Percentiles rank a stretch among this genome's conserved stretches.
phyloP scores from a whole-genome alignment of 2,329 filamentous ascomycete genomes.

The Hypomyces perniciosus region DNA sequence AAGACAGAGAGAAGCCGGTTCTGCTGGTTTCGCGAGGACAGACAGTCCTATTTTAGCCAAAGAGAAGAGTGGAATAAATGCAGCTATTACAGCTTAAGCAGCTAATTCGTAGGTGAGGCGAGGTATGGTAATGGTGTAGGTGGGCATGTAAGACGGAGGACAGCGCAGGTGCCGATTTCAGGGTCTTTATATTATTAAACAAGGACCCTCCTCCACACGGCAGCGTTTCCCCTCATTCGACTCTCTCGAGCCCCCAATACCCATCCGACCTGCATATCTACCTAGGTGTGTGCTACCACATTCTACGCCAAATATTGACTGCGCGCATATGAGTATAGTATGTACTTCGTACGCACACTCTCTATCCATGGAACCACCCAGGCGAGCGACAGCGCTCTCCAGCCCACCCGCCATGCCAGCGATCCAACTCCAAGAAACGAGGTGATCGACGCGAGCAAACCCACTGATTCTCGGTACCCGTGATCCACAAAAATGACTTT shows the following conservation, averaged over 20 bases:
- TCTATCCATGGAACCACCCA: no score
- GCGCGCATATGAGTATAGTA: not conserved
- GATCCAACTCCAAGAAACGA: not conserved
- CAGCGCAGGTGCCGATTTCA: conserved; percentile 13
- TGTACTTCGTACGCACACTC: no score
- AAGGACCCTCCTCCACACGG: conserved; percentile 1
- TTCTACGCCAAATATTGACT: no score
- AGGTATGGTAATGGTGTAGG: not conserved
- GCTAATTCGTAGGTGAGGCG: no score
- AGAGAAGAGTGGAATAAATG: not conserved
- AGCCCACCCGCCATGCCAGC: no score
- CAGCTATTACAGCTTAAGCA: not conserved
- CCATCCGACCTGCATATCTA: no score
- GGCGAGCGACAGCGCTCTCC: no score
- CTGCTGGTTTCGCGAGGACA: no score
- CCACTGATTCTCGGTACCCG: not conserved
- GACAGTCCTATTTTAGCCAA: no score
- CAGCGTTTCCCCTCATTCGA: conserved; percentile 2
- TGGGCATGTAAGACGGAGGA: not conserved
- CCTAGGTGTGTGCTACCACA: no score
- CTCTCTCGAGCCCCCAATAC: not conserved
- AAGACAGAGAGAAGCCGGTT: not conserved
- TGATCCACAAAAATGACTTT: not conserved
- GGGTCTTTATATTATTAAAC: conserved; percentile 17
- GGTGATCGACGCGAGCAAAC: conserved; percentile 2